A percentile compares a stretch with the other conserved stretches of the same genome.
Evolutionary conservation across 352 stramenopile genomes (phyloP).

Genomic region (Phytophthora fragariaefolia): DNA sequence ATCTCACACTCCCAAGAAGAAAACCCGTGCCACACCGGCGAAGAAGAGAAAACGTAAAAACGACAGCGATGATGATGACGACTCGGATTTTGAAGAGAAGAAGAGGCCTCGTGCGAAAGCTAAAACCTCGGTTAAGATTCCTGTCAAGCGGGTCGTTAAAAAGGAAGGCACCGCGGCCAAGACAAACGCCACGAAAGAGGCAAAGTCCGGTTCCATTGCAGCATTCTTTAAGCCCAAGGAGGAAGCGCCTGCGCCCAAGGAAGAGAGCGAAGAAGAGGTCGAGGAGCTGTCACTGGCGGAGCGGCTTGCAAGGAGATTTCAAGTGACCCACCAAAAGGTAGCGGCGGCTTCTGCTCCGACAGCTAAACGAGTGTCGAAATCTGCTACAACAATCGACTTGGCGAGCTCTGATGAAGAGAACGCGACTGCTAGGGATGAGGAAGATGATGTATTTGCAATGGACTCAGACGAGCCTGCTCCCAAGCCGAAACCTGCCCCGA

Average conservation of each 20-base stretch:
- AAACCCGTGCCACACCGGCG: conserved; percentile 43
- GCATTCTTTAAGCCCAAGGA: conserved; percentile 64
- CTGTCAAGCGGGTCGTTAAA: conserved; percentile 42
- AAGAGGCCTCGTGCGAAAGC: conserved; percentile 35
- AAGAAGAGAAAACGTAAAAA: conserved; percentile 63
- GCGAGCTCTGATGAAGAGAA: conserved; percentile 54
- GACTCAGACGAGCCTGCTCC: conserved; percentile 39
- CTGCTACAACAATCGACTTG: conserved; percentile 45
- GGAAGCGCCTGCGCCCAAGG: conserved; percentile 30
- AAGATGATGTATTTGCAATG: conserved; percentile 81
- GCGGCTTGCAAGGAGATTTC: conserved; percentile 59
- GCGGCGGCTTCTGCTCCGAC: conserved; percentile 23
- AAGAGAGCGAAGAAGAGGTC: conserved; percentile 61
- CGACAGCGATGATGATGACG: conserved; percentile 54
- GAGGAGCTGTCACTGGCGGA: conserved; percentile 81
- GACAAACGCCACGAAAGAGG: conserved; percentile 29
- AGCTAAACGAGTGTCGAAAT: conserved; percentile 28
- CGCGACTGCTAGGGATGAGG: conserved; percentile 29
- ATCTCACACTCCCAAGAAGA: conserved; percentile 65
- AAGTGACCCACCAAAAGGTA: conserved; percentile 56
- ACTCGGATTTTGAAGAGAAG: conserved; percentile 69
- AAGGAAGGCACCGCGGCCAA: conserved; percentile 36
- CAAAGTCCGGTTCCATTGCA: conserved; percentile 47
- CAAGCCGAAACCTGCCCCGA: conserved; percentile 43
- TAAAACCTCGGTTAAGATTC: conserved; percentile 47